Base-by-base conservation (phyloP, 2,329 filamentous ascomycete species). In the Monilinia vaccinii-corymbosi region DNA sequence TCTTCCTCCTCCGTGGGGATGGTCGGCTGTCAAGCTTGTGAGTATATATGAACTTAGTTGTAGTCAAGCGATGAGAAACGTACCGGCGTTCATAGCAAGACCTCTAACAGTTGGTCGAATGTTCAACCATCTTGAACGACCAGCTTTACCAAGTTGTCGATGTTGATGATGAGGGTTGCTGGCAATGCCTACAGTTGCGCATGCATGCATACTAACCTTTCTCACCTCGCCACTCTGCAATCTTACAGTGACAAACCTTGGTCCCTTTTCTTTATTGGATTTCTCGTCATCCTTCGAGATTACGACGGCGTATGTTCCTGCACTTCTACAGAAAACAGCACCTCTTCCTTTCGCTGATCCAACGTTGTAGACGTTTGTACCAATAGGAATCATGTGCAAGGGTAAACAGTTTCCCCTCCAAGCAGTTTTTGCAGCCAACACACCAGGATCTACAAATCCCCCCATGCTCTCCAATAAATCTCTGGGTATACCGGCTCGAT, bases 1-100 rank as follows among this genome's bases (percentile, higher is more conserved):
- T 81, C 95, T 85, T 76, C 94, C 94, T 88, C 94, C 94, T 83
- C 94, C 94, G 75, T 99, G 94, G 71, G 94, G 94, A 81, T 99
- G 94, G 72, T 99, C 94, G 69, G 86, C 89, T 85, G 11, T 49
- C 18, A 23, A 16, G 4, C 10, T 38, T 45, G 9, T 49, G 14
- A 49, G 36, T 28, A 16, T 36, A 4, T 1, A 36, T 9, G 11
- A 18, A 16, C 60, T 69, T 63, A 67, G 66, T 56, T 38, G 53
- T 28, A 47, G 40, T 60, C 31, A 16, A 49, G 58, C 2, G 45
- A 31, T 21, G 34, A 60, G 60, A 18, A 46, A 74, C 81, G 71
- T 77, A 90, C 88, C 84, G 74, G 93, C 91, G 79, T 99, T 99
- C 95, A 99, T 99, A 64, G 95, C 94, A 69, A 97, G 78, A 87